Evolutionary conservation across 2,329 filamentous ascomycete species (phyloP).

Genomic region (Immersiporthe knoxdaviesiana): DNA sequence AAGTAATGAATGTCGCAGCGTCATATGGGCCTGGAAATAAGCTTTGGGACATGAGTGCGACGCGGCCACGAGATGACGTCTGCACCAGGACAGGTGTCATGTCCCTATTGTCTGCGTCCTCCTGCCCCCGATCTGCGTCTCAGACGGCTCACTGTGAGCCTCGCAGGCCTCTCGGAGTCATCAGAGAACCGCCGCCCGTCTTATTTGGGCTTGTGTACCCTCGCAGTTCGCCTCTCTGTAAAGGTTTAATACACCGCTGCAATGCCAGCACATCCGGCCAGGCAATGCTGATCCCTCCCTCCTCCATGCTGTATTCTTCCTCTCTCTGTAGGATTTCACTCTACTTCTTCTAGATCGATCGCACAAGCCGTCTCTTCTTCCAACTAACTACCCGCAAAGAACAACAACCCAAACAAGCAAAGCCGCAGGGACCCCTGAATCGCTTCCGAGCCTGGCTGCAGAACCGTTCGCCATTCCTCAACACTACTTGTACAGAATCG

Average conservation of each 20-base stretch:
- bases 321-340: neutral
- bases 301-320: no score
- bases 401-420: slow-evolving; percentile 4
- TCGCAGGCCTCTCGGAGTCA: neutral
- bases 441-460: neutral
- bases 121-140: slow-evolving; percentile 6
- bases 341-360: neutral
- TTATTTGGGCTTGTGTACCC: neutral
- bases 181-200: neutral
- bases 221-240: neutral
- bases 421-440: neutral
- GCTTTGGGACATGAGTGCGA: slow-evolving; percentile 2
- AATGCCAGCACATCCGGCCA: neutral
- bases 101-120: slow-evolving; percentile 19
- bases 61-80: slow-evolving; percentile 26
- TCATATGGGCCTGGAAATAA: slow-evolving; percentile 1
- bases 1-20: neutral
- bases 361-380: neutral
- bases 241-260: slow-evolving; percentile 3
- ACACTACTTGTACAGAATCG: neutral
- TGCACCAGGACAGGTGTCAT: slow-evolving; percentile 29
- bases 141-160: slow-evolving; percentile 3
- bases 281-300: neutral
- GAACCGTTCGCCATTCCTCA: neutral
- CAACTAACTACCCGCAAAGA: neutral